Evolutionary conservation across 2,329 filamentous ascomycete genomes (phyloP), one percentile per base, ranked within the genome.

Genomic region (Cladosporium halotolerans): DNA sequence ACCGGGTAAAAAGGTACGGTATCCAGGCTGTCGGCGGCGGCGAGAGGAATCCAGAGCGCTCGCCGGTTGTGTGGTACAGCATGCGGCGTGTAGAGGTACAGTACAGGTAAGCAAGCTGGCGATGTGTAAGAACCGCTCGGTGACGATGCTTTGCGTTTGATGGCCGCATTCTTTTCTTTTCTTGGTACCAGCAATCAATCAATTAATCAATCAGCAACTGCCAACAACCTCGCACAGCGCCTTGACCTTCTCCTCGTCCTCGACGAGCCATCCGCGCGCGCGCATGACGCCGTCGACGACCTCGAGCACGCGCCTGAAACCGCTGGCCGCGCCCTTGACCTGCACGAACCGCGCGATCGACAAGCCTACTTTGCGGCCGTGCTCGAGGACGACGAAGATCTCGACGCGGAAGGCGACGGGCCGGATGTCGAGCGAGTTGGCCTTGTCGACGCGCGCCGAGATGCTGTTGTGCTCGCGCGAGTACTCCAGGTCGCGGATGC

Each of bases 351-450:
- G 85, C 31, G 88, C 83, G 59, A 96, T 83, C 68, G 86, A 88
- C 51, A 96, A 79, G 8, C 85, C 85, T 43, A 82, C 84, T 58
- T 83, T 84, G 63, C 82, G 85, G 45, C 88, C 88, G 65, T 93
- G 87, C 72, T 96, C 88, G 57, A 95, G 86, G 36, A 95, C 86
- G 1, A 86, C 89, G 73, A 95, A 95, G 57, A 96, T 80, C 68
- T 96, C 89, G 36, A 85, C 83, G 13, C 89, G 86, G 70, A 97
- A 91, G 11, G 85, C 80, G n/a, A 96, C 90, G 52, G 89, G 86
- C 66, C 91, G 93, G 66, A 96, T 81, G 58, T 85, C 80, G 48
- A 95, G 79, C 63, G 86, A 88, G 65, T 97, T 97, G 58, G 79
- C 76, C 64, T 82, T 80, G 59, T 81, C 83, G 47, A 97, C 83